phyloP scores from a whole-genome alignment of 257 asterid species.

The Primulina eburnea region DNA sequence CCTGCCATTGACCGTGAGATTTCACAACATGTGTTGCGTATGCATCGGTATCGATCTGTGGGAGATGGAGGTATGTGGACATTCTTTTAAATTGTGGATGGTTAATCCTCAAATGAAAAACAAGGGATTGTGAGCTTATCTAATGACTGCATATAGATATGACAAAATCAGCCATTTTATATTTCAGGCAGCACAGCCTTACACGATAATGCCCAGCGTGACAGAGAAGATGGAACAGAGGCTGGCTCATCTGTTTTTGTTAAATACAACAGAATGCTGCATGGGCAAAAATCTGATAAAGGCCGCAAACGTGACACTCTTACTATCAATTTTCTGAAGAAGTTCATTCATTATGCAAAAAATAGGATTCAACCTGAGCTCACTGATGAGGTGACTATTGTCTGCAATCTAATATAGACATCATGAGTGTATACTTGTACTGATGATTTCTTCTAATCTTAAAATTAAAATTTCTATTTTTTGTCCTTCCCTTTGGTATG shows the following conservation, averaged over 20 bases:
- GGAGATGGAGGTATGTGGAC: conserved; percentile 61
- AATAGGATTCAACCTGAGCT: conserved; percentile 90
- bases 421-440: background rate
- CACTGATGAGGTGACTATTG: conserved; percentile 76
- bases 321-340: conserved; percentile 83
- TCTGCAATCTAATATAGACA: conserved; percentile 3
- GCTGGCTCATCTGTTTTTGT: conserved; percentile 68
- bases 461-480: conserved; percentile 14
- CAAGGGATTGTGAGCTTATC: background rate
- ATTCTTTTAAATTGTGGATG: conserved; percentile 17
- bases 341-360: conserved; percentile 84
- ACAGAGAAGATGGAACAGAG: conserved; percentile 64
- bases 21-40: conserved; percentile 84
- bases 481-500: background rate
- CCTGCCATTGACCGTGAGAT: conserved; percentile 83
- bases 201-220: conserved; percentile 51
- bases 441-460: conserved; percentile 9
- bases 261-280: conserved; percentile 79
- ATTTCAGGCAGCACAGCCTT: conserved; percentile 44
- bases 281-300: conserved; percentile 58
- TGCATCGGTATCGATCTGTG: conserved; percentile 80
- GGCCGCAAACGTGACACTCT: conserved; percentile 69
- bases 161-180: conserved; percentile 18
- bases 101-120: conserved; percentile 7
- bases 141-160: background rate